A percentile compares a stretch with the other conserved stretches of the same genome.
Conservation (phyloP, 176 grass and related monocot species). For the Phoenix roebelenii region DNA sequence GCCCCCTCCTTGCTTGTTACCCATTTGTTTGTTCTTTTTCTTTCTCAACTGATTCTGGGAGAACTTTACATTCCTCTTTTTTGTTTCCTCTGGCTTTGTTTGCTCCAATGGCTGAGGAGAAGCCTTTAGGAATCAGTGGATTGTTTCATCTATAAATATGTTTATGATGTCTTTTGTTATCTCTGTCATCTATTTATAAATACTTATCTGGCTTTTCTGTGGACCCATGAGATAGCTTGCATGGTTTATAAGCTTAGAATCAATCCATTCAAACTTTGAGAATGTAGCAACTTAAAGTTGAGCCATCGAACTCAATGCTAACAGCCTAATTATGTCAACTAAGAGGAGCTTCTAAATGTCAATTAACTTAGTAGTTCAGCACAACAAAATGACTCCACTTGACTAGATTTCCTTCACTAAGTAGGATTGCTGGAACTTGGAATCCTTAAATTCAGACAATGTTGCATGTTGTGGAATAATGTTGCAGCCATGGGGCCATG, state of each 20-base stretch:
- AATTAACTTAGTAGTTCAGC: too few species aligned
- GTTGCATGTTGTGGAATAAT: background rate
- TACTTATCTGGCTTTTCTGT: background rate
- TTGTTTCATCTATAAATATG: background rate
- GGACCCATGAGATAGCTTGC: background rate
- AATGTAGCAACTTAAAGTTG: too few species aligned
- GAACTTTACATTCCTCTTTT: background rate
- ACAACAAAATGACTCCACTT: background rate
- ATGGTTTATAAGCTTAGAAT: too few species aligned
- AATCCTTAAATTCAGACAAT: background rate
- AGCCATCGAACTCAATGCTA: too few species aligned
- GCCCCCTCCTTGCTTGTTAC: background rate
- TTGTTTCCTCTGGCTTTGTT: constrained; percentile 1
- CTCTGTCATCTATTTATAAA: background rate
- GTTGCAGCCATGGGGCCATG: background rate
- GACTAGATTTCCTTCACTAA: too few species aligned
- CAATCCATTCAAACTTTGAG: too few species aligned
- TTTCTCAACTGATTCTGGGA: background rate
- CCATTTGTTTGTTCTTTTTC: background rate
- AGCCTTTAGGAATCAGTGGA: too few species aligned
- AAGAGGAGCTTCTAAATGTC: background rate
- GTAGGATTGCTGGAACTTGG: too few species aligned
- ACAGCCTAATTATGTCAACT: too few species aligned
- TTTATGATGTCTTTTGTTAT: background rate
- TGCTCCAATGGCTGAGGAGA: too few species aligned